These are phyloP conservation scores for Lactifluus subvellereus DNA, from an alignment of 768 basidiomycete species.

Conservation along the genomic window DNA sequence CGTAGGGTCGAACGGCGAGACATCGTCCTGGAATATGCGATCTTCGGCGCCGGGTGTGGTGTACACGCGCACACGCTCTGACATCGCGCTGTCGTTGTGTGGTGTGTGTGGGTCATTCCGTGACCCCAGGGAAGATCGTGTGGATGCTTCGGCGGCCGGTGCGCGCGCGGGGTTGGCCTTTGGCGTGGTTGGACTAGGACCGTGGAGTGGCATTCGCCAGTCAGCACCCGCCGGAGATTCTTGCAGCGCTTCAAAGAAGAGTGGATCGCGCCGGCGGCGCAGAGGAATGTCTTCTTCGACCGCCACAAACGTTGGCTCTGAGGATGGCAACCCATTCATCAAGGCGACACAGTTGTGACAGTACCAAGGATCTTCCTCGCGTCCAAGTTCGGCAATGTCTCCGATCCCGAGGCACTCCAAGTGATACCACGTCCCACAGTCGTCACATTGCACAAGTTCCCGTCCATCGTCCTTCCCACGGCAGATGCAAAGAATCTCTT, in stretches of 20 bases:
- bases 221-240: conserved; percentile 44
- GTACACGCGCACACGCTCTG: conserved; percentile 29
- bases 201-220: conserved; percentile 41
- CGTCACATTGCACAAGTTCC: conserved; percentile 78
- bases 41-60: conserved; percentile 24
- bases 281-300: conserved; percentile 47
- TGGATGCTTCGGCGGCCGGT: conserved; percentile 26
- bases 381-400: conserved; percentile 57
- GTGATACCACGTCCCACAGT: conserved; percentile 79
- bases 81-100: conserved; percentile 44
- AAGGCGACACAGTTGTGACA: conserved; percentile 49
- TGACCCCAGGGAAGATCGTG: conserved; percentile 40
- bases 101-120: conserved; percentile 47
- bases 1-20: conserved; percentile 67
- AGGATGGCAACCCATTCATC: conserved; percentile 28
- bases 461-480: conserved; percentile 61
- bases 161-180: conserved; percentile 15
- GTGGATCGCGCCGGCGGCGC: conserved; percentile 44
- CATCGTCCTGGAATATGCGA: conserved; percentile 36
- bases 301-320: conserved; percentile 67
- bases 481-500: conserved; percentile 60
- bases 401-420: conserved; percentile 71
- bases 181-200: conserved; percentile 44
- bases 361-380: conserved; percentile 78
- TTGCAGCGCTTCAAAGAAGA: conserved; percentile 50